Percentiles rank a stretch among this genome's conserved stretches.
These are phyloP conservation scores for Melanomma pulvis-pyrius DNA, from an alignment of 495 filamentous ascomycete species.

Conservation along the genomic window DNA sequence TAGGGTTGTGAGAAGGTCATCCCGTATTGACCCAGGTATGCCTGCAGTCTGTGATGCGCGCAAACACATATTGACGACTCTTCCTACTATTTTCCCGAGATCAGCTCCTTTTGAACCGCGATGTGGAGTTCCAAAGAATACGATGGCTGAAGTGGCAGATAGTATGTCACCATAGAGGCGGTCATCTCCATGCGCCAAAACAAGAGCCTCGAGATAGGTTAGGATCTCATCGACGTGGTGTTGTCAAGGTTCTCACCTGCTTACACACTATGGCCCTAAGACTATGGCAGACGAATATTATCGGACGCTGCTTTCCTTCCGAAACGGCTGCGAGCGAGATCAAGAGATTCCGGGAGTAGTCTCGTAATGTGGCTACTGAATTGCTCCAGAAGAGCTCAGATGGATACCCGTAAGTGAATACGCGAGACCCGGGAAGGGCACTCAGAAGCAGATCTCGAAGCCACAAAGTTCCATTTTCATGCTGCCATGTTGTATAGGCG, in stretches of 20 bases:
- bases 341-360: constrained; percentile 25
- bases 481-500: constrained; percentile 28
- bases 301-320: constrained; percentile 20
- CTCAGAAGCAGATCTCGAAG: constrained; percentile 30
- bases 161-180: constrained; percentile 13
- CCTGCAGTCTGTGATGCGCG: background rate
- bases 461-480: constrained; percentile 36
- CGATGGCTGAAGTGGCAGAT: constrained; percentile 13
- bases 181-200: constrained; percentile 15
- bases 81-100: constrained; percentile 18
- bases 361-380: constrained; percentile 17
- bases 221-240: constrained; percentile 3
- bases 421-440: constrained; percentile 22
- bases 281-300: constrained; percentile 39
- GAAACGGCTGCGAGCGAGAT: constrained; percentile 1
- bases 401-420: constrained; percentile 37
- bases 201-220: constrained; percentile 16
- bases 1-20: constrained; percentile 19
- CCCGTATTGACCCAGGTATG: constrained; percentile 13
- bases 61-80: constrained; percentile 22
- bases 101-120: constrained; percentile 21
- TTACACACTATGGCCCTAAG: constrained; percentile 38
- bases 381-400: constrained; percentile 25
- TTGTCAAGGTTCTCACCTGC: constrained; percentile 26
- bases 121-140: constrained; percentile 38